Base-by-base conservation (phyloP, 129 eudicot genomes). In the Apium graveolens region DNA sequence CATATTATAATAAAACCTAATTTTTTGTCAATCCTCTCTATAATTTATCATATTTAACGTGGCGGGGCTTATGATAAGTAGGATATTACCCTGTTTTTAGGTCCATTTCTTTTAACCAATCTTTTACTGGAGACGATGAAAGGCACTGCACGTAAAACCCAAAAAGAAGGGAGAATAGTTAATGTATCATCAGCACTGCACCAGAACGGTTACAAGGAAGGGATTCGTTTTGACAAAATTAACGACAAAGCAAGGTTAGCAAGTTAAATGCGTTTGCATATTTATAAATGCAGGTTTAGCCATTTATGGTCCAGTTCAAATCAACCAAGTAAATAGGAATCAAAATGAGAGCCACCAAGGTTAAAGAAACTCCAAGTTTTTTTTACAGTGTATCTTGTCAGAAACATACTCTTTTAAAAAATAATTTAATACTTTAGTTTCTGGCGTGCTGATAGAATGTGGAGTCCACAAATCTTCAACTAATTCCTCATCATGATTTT, bases 61-160 rank as follows among this genome's bases (percentile, higher is more conserved):
- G 24, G 4, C 14, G 18, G 27, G 21, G 24, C 27, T 70, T 70
- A 14, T 9, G 26, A 37, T 10, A 38, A 70, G 48, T 20, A 4
- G 44, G 45, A 9, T 17, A 35, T 39, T 12, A 7, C 14, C 48
- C 75, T 78, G 26, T 53, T 70, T 11, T 70, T 76, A 95, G 97
- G 98, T 78, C 96, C 92, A 81, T 95, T 95, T 78, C 96, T 86
- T 80, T 86, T 95, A 85, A 90, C 97, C 82, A 90, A 91, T 85
- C 87, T 92, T 62, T 68, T 95, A 72, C 80, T 90, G 91, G 92
- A 95, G 77, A 88, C 89, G n/a, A 91, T 95, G 97, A 90, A 95
- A 83, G 81, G 73, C 24, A 91, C 98, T 20, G 91, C 92, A 6
- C 76, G 14, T 27, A 89, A 88, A 72, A 88, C 91, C 80, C 82